Evolutionary conservation across 306 rosid genomes (phyloP), one percentile per base, ranked within the genome.

Genomic region (Cucurbita moschata): DNA sequence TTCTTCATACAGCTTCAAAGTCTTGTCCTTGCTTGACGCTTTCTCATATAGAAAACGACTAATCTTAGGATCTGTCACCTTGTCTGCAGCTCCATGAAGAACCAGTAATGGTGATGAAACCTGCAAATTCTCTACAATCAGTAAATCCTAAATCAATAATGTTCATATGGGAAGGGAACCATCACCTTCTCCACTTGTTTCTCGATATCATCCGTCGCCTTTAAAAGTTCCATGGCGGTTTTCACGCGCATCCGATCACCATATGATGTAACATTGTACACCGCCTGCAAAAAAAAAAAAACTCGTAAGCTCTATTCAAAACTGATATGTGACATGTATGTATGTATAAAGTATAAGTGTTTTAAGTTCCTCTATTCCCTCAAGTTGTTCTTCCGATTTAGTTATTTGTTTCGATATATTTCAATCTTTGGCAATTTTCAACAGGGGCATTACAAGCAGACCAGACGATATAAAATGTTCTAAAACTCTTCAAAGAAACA

Each of bases 21-120:
- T 88, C 85, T 92, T 87, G 79, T 92, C 93, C 55, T 78, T 78
- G 79, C 91, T 84, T 7, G 91, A 86, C 1, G 98, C 92, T 54
- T 74, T 87, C 84, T 90, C 91, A 58, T 88, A 92, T 11, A 92
- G 94, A 87, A 78, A 90, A 66, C 78, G 82, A 71, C 98, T 92
- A 75, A 87, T 92, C 18, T 62, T 44, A 19, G 96, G 98, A 84
- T 90, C 98, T 21, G 93, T 90, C 82, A 92, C 92, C 86, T 81
- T 86, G 70, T 92, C 96, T 19, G 73, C 91, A 43, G 87, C 91
- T 72, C 98, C 96, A 58, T 92, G 98, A 82, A 92, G 95, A 82
- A 92, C 79, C 73, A 92, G 78, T 40, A 91, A 65, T 50, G 97
- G 97, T 53, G 91, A 82, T 46, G 96, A 86, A 70, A 89, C 88